Evolutionary conservation across 108 stramenopile genomes (phyloP).

Genomic region (Cyclostephanos tholiformis): DNA sequence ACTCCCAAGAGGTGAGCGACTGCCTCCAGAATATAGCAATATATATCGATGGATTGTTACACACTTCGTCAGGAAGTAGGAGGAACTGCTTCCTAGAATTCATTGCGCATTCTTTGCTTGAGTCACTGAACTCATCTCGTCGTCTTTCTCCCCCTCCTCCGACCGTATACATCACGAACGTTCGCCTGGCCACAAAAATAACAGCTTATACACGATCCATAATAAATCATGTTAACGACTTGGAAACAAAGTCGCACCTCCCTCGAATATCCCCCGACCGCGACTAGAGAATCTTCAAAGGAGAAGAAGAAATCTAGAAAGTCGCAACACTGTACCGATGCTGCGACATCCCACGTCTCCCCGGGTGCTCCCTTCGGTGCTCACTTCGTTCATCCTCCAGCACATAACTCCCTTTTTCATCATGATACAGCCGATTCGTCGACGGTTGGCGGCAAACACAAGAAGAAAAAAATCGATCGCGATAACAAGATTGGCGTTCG

Average conservation of each 20-base stretch:
- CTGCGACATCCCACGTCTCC: neutral
- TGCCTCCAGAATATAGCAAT: too few relatives aligned
- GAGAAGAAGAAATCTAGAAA: constrained; percentile 14
- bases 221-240: constrained; percentile 36
- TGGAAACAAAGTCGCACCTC: constrained; percentile 43
- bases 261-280: constrained; percentile 24
- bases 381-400: constrained; percentile 30
- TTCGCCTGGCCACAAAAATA: too few relatives aligned
- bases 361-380: constrained; percentile 24
- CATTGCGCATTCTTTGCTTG: neutral
- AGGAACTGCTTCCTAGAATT: neutral
- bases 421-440: constrained; percentile 31
- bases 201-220: neutral
- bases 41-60: neutral
- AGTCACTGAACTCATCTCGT: neutral
- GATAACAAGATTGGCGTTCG: neutral
- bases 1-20: neutral
- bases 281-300: constrained; percentile 19
- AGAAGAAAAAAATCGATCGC: constrained; percentile 29
- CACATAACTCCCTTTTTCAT: constrained; percentile 12
- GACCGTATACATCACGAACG: too few relatives aligned
- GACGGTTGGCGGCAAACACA: constrained; percentile 1
- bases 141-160: neutral
- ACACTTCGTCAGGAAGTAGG: neutral
- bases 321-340: constrained; percentile 5